These are phyloP conservation scores for Blumeria hordei DNA, from an alignment of 2,329 filamentous ascomycete species.

Conservation along the genomic window DNA sequence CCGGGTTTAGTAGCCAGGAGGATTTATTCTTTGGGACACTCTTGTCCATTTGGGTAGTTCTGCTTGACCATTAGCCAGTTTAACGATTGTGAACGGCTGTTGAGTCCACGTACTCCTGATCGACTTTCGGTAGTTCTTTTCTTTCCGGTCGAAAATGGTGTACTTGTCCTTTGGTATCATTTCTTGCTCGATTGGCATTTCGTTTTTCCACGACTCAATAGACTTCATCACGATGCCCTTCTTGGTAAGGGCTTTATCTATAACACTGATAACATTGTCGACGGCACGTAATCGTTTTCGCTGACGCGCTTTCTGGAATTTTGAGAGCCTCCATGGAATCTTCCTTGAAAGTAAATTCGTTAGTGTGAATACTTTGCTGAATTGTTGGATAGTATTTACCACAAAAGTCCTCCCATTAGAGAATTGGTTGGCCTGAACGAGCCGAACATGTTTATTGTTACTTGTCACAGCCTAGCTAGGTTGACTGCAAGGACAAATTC, in stretches of 20 bases:
- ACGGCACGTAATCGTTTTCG: slow-evolving; percentile 62
- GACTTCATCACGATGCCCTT: slow-evolving; percentile 48
- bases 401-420: slow-evolving; percentile 59
- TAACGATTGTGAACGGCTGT: background rate
- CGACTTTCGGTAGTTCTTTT: slow-evolving; percentile 85
- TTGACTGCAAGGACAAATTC: no score
- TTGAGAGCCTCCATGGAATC: slow-evolving; percentile 85
- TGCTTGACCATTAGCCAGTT: slow-evolving; percentile 16
- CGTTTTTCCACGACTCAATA: slow-evolving; percentile 72
- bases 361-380: slow-evolving; percentile 1
- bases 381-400: slow-evolving; percentile 24
- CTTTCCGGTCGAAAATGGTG: slow-evolving; percentile 90
- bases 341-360: slow-evolving; percentile 32
- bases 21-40: slow-evolving; percentile 81
- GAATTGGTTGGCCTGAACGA: slow-evolving; percentile 58
- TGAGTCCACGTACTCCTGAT: slow-evolving; percentile 56
- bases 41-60: slow-evolving; percentile 84
- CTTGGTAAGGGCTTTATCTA: slow-evolving; percentile 55
- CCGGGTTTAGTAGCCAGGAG: slow-evolving; percentile 54
- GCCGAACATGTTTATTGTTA: slow-evolving; percentile 43
- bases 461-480: no score
- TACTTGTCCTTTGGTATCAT: slow-evolving; percentile 97
- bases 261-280: slow-evolving; percentile 62
- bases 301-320: slow-evolving; percentile 73
- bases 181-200: slow-evolving; percentile 89